A percentile compares a stretch with the other conserved stretches of the same genome.
Conservation (phyloP, 2,329 filamentous ascomycete genomes). For the Elsinoe arachidis region DNA sequence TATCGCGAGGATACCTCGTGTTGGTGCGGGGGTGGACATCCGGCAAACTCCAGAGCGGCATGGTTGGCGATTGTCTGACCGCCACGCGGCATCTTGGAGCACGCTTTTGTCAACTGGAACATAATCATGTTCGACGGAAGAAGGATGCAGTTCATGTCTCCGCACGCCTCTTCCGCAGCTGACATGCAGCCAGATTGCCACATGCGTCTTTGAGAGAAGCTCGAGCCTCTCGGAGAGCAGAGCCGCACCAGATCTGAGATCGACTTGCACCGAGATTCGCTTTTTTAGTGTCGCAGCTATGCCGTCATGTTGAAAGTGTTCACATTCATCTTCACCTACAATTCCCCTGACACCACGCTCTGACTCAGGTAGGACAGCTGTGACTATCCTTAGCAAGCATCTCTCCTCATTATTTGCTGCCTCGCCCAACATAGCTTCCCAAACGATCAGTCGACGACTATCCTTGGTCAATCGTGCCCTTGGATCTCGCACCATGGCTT, state of each 20-base stretch:
- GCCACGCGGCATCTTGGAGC: not conserved
- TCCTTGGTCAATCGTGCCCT: conserved; percentile 29
- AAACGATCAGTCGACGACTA: conserved; percentile 29
- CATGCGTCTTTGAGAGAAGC: not conserved
- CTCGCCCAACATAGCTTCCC: conserved; percentile 32
- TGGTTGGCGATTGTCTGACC: not conserved
- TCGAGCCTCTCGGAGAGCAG: not conserved
- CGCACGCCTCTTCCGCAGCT: not conserved
- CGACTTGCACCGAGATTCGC: not conserved
- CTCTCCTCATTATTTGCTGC: not conserved
- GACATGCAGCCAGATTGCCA: not conserved
- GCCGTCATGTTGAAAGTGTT: conserved; percentile 4
- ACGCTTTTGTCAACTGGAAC: not conserved
- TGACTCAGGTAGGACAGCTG: not conserved
- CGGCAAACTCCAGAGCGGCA: not conserved
- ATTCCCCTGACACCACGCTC: not conserved
- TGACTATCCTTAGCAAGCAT: not conserved
- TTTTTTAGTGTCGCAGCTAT: conserved; percentile 7
- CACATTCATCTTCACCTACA: not conserved
- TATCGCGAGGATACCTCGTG: not conserved
- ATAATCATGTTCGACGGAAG: not conserved
- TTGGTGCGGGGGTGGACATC: not conserved
- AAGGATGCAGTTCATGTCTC: not conserved
- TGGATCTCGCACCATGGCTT: conserved; percentile 35
- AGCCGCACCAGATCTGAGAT: not conserved